Conservation (phyloP, 225 moss, liverwort and hornwort genomes). For the Climacium dendroides region DNA sequence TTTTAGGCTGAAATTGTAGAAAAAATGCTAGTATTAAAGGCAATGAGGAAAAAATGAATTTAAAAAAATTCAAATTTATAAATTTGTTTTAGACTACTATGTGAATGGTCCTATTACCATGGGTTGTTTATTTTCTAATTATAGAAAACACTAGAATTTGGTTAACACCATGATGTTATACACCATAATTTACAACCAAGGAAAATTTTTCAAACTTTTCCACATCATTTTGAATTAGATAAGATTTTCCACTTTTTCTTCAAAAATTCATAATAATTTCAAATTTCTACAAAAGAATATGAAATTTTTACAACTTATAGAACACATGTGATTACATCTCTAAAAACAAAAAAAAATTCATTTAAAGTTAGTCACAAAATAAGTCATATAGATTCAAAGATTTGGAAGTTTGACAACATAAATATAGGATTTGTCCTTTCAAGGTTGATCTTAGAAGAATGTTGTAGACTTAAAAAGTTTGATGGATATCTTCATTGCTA, state of each 20-base stretch:
- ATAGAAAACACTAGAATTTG: accelerated
- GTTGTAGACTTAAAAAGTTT: background rate
- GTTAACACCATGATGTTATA: background rate
- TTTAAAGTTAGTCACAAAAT: background rate
- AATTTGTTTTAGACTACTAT: no score
- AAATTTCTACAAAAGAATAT: background rate
- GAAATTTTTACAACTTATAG: no score
- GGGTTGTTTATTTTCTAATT: background rate
- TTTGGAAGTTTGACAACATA: background rate
- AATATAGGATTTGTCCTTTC: background rate
- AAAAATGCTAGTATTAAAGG: no score
- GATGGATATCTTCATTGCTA: background rate
- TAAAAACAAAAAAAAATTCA: background rate
- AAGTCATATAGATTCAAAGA: background rate
- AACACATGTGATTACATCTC: background rate
- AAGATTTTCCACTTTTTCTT: background rate
- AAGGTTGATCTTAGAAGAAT: accelerated
- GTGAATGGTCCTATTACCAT: background rate
- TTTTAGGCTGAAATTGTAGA: accelerated
- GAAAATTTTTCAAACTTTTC: background rate
- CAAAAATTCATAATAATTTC: background rate
- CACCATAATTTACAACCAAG: background rate
- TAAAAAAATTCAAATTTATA: no score
- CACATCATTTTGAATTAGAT: background rate
- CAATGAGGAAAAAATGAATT: no score